phyloP scores from a whole-genome alignment of 768 basidiomycete species.

The Boletus rubroflammeus region DNA sequence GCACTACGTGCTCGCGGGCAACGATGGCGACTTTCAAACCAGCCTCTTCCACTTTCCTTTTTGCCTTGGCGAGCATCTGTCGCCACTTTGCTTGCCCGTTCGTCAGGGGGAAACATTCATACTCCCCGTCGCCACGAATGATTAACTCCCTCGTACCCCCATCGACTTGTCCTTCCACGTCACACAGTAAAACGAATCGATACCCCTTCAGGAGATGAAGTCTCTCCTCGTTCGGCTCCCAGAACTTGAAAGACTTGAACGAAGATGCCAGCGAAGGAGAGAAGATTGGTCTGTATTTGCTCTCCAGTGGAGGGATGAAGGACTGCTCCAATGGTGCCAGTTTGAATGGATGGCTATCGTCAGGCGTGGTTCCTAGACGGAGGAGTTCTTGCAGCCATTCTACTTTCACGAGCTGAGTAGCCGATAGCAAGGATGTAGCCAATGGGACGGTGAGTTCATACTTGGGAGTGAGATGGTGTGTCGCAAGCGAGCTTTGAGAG shows the following conservation, averaged over 20 bases:
- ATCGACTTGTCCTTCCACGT: constrained; percentile 48
- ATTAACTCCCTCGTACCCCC: constrained; percentile 52
- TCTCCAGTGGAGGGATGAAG: constrained; percentile 48
- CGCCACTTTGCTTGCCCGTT: constrained; percentile 49
- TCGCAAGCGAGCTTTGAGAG: constrained; percentile 43
- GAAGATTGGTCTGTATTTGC: constrained; percentile 59
- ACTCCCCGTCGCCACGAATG: constrained; percentile 53
- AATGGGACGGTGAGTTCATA: constrained; percentile 47
- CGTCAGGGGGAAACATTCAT: constrained; percentile 57
- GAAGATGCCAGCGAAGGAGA: constrained; percentile 44
- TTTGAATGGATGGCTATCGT: constrained; percentile 32
- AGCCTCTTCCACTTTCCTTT: constrained; percentile 42
- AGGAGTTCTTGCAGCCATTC: constrained; percentile 68
- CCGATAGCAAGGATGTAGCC: constrained; percentile 57
- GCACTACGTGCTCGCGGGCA: constrained; percentile 45
- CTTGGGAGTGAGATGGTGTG: constrained; percentile 60
- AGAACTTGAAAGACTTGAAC: constrained; percentile 51
- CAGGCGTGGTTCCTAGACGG: constrained; percentile 41
- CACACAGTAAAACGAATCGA: constrained; percentile 60
- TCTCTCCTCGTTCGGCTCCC: constrained; percentile 68
- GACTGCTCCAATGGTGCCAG: constrained; percentile 44
- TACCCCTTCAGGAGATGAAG: constrained; percentile 48
- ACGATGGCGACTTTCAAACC: constrained; percentile 51
- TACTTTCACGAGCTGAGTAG: constrained; percentile 55
- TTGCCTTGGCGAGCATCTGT: constrained; percentile 48